A percentile compares a stretch with the other conserved stretches of the same genome.
phyloP scores from a whole-genome alignment of 2,329 filamentous ascomycete species.

The Colletotrichum godetiae region DNA sequence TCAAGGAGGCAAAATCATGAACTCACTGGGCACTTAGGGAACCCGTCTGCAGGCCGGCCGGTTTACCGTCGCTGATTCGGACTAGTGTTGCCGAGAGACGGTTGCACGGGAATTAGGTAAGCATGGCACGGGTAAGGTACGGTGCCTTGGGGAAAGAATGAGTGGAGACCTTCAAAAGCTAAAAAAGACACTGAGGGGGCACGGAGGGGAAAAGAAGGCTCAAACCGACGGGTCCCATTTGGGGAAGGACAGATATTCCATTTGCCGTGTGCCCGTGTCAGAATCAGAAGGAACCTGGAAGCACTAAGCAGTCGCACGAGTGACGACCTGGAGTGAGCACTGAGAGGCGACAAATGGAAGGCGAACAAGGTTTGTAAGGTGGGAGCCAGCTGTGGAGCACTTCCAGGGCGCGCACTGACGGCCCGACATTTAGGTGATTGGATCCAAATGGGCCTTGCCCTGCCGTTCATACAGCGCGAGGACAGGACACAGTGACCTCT shows the following conservation, averaged over 20 bases:
- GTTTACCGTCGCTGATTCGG: neutral
- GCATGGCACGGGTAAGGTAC: neutral
- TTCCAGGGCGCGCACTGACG: slow-evolving; percentile 11
- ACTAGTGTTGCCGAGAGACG: neutral
- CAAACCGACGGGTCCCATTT: slow-evolving; percentile 18
- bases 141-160: no score
- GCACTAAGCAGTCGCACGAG: no score
- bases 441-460: neutral
- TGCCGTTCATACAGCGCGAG: neutral
- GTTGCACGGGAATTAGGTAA: neutral
- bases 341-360: slow-evolving; percentile 7
- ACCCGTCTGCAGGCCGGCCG: slow-evolving; percentile 1
- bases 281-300: no score
- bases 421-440: neutral
- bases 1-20: no score
- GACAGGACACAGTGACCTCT: slow-evolving; percentile 25
- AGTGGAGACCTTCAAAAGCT: neutral
- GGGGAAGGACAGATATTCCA: slow-evolving; percentile 37
- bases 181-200: neutral
- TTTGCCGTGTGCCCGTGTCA: slow-evolving; percentile 21
- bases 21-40: no score
- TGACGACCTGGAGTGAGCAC: no score
- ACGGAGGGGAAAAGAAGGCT: slow-evolving; percentile 7
- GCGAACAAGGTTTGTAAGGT: slow-evolving; percentile 7
- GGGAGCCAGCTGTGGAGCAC: slow-evolving; percentile 11